Evolutionary conservation across 805 yeast species (phyloP).

Genomic region (Cyberlindnera japonica): DNA sequence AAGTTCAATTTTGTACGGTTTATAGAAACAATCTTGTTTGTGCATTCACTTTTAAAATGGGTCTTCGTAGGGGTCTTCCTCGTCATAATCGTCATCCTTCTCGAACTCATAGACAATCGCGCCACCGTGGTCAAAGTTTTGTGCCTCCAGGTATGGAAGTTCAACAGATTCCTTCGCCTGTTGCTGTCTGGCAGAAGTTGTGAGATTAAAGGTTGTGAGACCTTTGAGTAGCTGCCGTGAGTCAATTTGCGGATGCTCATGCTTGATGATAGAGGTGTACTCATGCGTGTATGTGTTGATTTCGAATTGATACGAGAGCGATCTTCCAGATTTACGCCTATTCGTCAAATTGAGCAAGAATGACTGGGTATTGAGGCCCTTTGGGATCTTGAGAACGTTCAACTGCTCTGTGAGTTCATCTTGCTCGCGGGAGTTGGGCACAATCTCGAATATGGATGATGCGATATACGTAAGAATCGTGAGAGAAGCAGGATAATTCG

Average conservation of each 20-base stretch:
- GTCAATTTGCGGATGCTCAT: conserved; percentile 35
- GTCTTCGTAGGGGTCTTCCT: conserved; percentile 96
- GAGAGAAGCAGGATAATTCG: conserved; percentile 52
- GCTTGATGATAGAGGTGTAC: conserved; percentile 30
- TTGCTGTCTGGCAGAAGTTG: conserved; percentile 71
- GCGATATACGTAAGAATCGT: conserved; percentile 66
- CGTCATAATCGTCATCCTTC: conserved; percentile 96
- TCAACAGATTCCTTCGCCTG: conserved; percentile 81
- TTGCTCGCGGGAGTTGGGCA: conserved; percentile 37
- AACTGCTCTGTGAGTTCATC: conserved; percentile 47
- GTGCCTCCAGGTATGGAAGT: conserved; percentile 90
- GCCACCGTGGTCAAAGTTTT: conserved; percentile 74
- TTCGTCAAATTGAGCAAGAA: conserved; percentile 55
- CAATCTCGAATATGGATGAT: conserved; percentile 62
- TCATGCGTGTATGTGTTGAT: conserved; percentile 48
- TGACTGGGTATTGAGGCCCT: conserved; percentile 42
- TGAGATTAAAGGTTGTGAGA: conserved; percentile 83
- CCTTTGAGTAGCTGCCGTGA: conserved; percentile 52
- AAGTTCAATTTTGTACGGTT: neutral
- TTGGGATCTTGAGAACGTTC: conserved; percentile 44
- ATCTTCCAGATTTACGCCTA: conserved; percentile 82
- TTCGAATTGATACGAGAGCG: conserved; percentile 50
- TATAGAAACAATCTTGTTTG: neutral
- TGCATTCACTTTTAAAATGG: conserved; percentile 62
- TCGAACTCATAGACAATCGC: conserved; percentile 96